Conservation (phyloP, 2,329 filamentous ascomycete genomes). For the Tolypocladium tropicale region DNA sequence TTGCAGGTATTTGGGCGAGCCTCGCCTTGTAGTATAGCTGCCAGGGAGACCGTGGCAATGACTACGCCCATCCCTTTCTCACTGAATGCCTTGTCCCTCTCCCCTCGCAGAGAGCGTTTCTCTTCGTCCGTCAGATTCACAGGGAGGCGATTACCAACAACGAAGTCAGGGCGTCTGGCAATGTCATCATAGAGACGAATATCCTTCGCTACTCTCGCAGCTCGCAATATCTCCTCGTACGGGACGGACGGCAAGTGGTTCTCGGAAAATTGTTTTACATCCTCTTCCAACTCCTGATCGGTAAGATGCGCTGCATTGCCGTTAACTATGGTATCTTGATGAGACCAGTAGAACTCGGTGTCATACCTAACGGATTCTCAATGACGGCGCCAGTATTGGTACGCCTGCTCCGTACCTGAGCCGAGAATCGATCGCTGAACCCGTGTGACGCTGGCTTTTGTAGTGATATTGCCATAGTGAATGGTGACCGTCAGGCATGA, state of each 20-base stretch:
- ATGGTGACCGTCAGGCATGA: background rate
- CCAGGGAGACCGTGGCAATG: slow-evolving; percentile 30
- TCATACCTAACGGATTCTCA: slow-evolving; percentile 23
- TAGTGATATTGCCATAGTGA: background rate
- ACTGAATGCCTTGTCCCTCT: slow-evolving; percentile 27
- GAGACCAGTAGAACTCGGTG: background rate
- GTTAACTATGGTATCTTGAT: background rate
- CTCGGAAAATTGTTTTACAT: slow-evolving; percentile 21
- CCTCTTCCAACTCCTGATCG: slow-evolving; percentile 24
- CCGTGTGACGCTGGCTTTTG: background rate
- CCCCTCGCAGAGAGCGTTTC: slow-evolving; percentile 23
- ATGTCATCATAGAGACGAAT: slow-evolving; percentile 26
- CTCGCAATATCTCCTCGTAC: slow-evolving; percentile 21
- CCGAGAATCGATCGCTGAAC: slow-evolving; percentile 7
- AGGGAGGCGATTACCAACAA: slow-evolving; percentile 11
- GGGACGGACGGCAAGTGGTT: slow-evolving; percentile 18
- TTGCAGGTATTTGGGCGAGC: background rate
- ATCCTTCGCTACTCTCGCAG: slow-evolving; percentile 30
- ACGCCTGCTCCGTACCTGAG: slow-evolving; percentile 16
- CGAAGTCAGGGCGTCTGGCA: slow-evolving; percentile 13
- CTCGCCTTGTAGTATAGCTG: slow-evolving; percentile 28
- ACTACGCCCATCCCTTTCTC: slow-evolving; percentile 28
- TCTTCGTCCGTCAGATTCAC: slow-evolving; percentile 24
- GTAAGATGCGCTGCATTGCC: slow-evolving; percentile 21
- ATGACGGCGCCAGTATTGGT: slow-evolving; percentile 24